These are phyloP conservation scores for Thalassiosira profunda DNA, from an alignment of 108 stramenopile species.

Conservation along the genomic window DNA sequence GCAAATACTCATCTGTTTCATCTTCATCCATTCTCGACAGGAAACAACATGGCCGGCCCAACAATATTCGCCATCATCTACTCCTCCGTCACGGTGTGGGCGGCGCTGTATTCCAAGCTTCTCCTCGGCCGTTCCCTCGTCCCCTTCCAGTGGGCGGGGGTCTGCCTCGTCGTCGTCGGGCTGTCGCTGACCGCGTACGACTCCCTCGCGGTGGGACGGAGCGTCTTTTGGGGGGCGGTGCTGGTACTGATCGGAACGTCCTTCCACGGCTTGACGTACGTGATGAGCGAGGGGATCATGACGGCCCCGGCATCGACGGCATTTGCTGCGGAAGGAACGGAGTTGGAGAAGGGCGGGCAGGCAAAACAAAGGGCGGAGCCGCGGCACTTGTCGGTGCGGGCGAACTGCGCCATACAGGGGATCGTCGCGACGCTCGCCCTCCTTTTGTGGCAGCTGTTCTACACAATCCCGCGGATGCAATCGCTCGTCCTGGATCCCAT, in stretches of 20 bases:
- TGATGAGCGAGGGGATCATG: constrained; percentile 73
- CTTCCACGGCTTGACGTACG: constrained; percentile 71
- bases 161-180: constrained; percentile 66
- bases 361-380: not conserved
- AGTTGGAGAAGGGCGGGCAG: not conserved
- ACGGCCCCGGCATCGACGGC: constrained; percentile 2
- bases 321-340: not conserved
- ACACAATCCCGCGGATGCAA: constrained; percentile 63
- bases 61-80: constrained; percentile 84
- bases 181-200: constrained; percentile 61
- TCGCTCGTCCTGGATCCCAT: constrained; percentile 56
- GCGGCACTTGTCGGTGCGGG: constrained; percentile 52
- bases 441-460: constrained; percentile 72
- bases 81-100: constrained; percentile 79
- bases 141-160: constrained; percentile 60
- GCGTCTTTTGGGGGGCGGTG: constrained; percentile 54
- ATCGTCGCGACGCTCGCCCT: constrained; percentile 46
- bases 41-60: constrained; percentile 71
- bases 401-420: constrained; percentile 82
- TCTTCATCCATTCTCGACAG: not conserved
- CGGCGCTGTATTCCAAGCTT: constrained; percentile 65
- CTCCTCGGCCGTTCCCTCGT: constrained; percentile 53
- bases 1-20: too few species aligned
- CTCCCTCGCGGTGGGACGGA: constrained; percentile 40
- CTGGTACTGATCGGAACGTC: constrained; percentile 68